Evolutionary conservation across 1,284 basidiomycete genomes (phyloP).

Genomic region (Rhodotorula sp.): DNA sequence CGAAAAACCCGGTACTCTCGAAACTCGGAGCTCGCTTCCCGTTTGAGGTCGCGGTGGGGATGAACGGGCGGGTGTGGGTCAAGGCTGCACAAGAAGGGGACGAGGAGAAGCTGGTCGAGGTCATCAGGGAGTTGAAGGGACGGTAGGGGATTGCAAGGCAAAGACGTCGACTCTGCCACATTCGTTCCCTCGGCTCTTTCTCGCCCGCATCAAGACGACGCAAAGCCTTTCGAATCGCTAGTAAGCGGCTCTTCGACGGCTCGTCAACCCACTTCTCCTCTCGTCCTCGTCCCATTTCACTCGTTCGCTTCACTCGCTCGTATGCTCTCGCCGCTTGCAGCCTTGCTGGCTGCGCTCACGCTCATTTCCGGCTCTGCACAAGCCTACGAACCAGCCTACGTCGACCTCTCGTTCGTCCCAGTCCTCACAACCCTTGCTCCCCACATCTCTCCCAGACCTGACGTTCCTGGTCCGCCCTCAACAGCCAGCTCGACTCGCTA

Average conservation of each 20-base stretch:
- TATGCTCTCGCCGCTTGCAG: neutral
- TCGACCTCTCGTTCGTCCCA: conserved; percentile 1
- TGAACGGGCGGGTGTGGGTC: conserved; percentile 80
- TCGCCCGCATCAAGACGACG: too few relatives aligned
- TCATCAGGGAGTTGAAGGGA: conserved; percentile 44
- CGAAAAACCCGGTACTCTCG: conserved; percentile 70
- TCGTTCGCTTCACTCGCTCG: neutral
- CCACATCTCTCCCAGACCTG: neutral
- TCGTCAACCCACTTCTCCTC: neutral
- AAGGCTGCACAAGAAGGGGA: conserved; percentile 55
- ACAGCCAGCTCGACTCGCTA: neutral
- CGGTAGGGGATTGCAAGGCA: neutral
- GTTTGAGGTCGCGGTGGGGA: conserved; percentile 71
- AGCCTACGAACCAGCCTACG: neutral
- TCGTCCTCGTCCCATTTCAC: neutral
- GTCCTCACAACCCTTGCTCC: neutral
- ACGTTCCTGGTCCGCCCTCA: too few relatives aligned
- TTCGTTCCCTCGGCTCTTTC: too few relatives aligned
- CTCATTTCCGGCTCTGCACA: neutral
- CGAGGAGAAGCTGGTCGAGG: conserved; percentile 64
- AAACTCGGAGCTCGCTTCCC: conserved; percentile 69
- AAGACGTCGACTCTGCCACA: neutral
- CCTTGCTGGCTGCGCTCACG: neutral
- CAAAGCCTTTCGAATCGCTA: too few relatives aligned
- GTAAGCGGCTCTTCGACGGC: neutral